These are phyloP conservation scores for Neonectria coccinea DNA, from an alignment of 2,329 filamentous ascomycete genomes.

Conservation along the genomic window DNA sequence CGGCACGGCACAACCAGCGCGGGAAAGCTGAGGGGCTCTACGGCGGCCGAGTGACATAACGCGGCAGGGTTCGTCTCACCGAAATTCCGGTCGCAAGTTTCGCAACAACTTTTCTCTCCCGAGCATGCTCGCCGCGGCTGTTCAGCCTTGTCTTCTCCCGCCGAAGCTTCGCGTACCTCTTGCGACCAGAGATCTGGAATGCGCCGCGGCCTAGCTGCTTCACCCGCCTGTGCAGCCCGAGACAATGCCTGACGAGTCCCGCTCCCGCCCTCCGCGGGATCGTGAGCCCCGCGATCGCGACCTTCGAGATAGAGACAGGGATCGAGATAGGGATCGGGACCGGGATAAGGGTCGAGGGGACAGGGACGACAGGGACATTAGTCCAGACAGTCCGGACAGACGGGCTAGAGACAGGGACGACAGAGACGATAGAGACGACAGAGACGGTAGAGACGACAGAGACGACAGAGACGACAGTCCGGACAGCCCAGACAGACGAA, in stretches of 20 bases:
- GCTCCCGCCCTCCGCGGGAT: constrained; percentile 41
- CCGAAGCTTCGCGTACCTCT: constrained; percentile 5
- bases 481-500: constrained; percentile 9
- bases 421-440: constrained; percentile 10
- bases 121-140: constrained; percentile 30
- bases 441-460: not conserved
- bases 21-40: constrained; percentile 42
- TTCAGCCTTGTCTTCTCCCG: constrained; percentile 16
- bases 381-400: constrained; percentile 8
- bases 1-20: constrained; percentile 31
- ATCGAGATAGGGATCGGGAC: constrained; percentile 15
- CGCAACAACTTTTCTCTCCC: constrained; percentile 2
- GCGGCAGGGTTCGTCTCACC: constrained; percentile 21
- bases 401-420: not conserved
- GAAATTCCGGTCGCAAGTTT: constrained; percentile 1
- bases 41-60: constrained; percentile 34
- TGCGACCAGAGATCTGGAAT: constrained; percentile 36
- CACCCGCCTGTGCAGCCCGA: constrained; percentile 30
- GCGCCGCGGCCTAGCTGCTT: constrained; percentile 26
- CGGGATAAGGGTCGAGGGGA: constrained; percentile 9
- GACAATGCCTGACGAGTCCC: constrained; percentile 40
- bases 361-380: constrained; percentile 25
- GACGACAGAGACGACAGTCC: constrained; percentile 22
- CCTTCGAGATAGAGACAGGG: constrained; percentile 27
- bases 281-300: constrained; percentile 26